Evolutionary conservation across 352 stramenopile genomes (phyloP).

Genomic region (Peronospora farinosa): DNA sequence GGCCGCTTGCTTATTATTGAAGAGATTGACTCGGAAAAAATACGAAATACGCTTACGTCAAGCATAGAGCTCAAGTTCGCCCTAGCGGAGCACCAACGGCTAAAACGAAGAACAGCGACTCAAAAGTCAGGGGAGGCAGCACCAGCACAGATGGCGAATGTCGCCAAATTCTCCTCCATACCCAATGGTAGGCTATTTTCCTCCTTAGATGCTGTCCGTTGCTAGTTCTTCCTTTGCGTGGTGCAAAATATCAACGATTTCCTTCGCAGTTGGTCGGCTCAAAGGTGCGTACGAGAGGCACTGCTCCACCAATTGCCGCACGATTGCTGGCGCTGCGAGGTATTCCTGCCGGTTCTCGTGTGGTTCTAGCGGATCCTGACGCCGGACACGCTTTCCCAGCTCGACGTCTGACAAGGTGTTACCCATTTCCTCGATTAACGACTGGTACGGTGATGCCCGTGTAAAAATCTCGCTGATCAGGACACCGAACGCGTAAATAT

Average conservation of each 20-base stretch:
- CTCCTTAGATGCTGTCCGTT: constrained; percentile 29
- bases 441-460: constrained; percentile 41
- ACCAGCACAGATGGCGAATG: constrained; percentile 14
- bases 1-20: constrained; percentile 15
- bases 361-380: constrained; percentile 30
- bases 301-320: constrained; percentile 37
- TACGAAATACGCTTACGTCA: neutral
- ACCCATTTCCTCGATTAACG: constrained; percentile 35
- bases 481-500: constrained; percentile 65
- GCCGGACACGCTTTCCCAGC: constrained; percentile 33
- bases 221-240: constrained; percentile 32
- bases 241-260: constrained; percentile 41
- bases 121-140: constrained; percentile 10
- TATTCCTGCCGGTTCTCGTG: constrained; percentile 45
- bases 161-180: constrained; percentile 18
- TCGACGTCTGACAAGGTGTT: constrained; percentile 54
- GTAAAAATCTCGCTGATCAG: constrained; percentile 57
- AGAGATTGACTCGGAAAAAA: constrained; percentile 6
- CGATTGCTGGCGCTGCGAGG: constrained; percentile 31
- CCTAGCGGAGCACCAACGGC: constrained; percentile 12
- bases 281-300: constrained; percentile 49
- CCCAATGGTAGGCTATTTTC: constrained; percentile 17
- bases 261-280: constrained; percentile 43
- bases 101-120: constrained; percentile 32
- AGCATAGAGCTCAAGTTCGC: constrained; percentile 3